Evolutionary conservation across 1,284 basidiomycete species (phyloP).

Genomic region (Moesziomyces parantarcticus): DNA sequence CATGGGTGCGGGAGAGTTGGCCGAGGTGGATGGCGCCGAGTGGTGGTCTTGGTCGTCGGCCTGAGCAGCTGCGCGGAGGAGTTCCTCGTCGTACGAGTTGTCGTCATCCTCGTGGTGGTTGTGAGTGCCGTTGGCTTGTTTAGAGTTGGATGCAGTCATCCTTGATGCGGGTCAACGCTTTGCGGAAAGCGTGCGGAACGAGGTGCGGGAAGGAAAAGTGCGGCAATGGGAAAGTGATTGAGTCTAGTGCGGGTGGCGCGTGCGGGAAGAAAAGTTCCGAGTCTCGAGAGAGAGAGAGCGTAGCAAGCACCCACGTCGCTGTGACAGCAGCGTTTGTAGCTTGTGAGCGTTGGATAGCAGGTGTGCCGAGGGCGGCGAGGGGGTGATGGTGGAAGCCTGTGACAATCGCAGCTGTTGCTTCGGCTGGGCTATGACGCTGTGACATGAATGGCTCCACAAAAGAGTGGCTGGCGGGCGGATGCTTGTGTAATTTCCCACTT

Average conservation of each 20-base stretch:
- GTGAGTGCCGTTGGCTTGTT: conserved; percentile 12
- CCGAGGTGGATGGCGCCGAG: conserved; percentile 12
- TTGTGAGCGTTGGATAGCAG: too few species aligned
- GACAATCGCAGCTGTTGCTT: too few species aligned
- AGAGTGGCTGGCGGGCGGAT: too few species aligned
- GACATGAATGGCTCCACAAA: too few species aligned
- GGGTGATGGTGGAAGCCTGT: neutral
- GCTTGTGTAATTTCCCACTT: conserved; percentile 13
- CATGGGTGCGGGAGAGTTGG: conserved; percentile 28
- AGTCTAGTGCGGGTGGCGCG: too few species aligned
- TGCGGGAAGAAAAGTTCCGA: too few species aligned
- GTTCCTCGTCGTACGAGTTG: conserved; percentile 72
- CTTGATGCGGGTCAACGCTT: conserved; percentile 4
- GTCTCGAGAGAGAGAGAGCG: too few species aligned
- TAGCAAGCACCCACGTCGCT: neutral
- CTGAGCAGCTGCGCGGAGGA: conserved; percentile 40
- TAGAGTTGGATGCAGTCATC: conserved; percentile 5
- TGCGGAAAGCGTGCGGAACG: conserved; percentile 6
- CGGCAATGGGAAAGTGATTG: too few species aligned
- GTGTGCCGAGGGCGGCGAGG: too few species aligned
- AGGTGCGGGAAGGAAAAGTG: too few species aligned
- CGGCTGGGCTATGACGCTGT: too few species aligned
- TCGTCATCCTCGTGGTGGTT: conserved; percentile 28
- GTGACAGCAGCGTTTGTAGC: neutral
- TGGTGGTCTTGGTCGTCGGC: conserved; percentile 30